Evolutionary conservation across 768 basidiomycete species (phyloP), one percentile per base, ranked within the genome.

Genomic region (Pisolithus microcarpus): DNA sequence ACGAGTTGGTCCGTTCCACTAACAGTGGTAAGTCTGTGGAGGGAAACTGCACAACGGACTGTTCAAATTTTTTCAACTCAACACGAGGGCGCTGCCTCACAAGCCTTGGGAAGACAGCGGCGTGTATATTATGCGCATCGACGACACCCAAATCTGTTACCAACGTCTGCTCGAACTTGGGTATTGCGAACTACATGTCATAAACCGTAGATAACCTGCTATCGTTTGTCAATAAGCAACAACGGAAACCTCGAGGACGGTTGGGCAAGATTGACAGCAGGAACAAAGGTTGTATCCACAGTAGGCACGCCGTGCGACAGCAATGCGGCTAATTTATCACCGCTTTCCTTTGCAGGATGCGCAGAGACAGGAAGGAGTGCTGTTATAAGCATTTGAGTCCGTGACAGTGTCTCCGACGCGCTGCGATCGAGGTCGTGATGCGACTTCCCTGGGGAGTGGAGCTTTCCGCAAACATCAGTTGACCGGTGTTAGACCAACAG

Each of bases 181-280:
- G 8, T 23, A 19, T 11, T 21, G 23, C 11, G 4, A 23, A 40
- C 18, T 18, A 21, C 39, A 40, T 39, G 38, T 7, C n/a, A 21
- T 21, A 8, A 10, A 39, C 30, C 15, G 11, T 18, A n/a, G 43
- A 26, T 24, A 28, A 34, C 23, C 34, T 31, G 56, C 61, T 56
- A 66, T 52, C 61, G 58, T 49, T 47, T 45, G 49, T 79, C 83
- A 51, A 87, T 73, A 51, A 89, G 73, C 43, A 91, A 68, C 61
- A 90, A 70, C 15, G 86, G 86, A 67, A 91, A 88, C 51, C 89
- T 75, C 39, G 85, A 75, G 38, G 82, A 81, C 16, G 87, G 80
- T 56, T 85, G 87, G 19, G 81, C 84, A 30, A 86, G 64, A 37
- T 84, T 78, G 39, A 88, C 61, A 26, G 80, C 77, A 36, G 81